A percentile compares a stretch with the other conserved stretches of the same genome.
phyloP scores from a whole-genome alignment of 805 yeast species.

The Torulaspora quercuum region DNA sequence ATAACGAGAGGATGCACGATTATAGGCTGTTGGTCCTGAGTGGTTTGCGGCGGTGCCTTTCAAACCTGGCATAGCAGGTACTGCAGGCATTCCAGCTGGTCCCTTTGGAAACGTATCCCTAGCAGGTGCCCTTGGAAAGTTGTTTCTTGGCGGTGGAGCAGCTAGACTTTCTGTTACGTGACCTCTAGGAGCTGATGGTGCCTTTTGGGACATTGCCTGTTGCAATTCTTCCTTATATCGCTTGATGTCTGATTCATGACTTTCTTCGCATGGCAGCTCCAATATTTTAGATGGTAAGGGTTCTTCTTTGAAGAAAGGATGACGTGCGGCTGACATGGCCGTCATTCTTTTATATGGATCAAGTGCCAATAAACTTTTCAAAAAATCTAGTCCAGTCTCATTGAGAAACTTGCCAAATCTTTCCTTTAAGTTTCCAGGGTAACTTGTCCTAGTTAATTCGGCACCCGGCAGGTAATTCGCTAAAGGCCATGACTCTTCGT shows the following conservation, averaged over 20 bases:
- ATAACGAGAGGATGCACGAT: conserved; percentile 11
- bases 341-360: conserved; percentile 74
- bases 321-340: conserved; percentile 72
- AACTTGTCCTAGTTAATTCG: conserved; percentile 38
- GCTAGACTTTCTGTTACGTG: conserved; percentile 24
- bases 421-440: conserved; percentile 44
- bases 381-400: conserved; percentile 48
- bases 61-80: conserved; percentile 13
- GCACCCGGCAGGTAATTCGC: conserved; percentile 53
- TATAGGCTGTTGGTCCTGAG: conserved; percentile 4
- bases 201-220: conserved; percentile 34
- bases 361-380: conserved; percentile 59
- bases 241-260: conserved; percentile 83
- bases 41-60: conserved; percentile 2
- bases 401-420: conserved; percentile 44
- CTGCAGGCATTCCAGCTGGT: conserved; percentile 17
- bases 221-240: conserved; percentile 46
- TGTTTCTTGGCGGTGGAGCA: background rate
- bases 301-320: conserved; percentile 60
- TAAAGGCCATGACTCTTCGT: conserved; percentile 56
- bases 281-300: conserved; percentile 65
- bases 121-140: conserved; percentile 14
- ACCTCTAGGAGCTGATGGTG: conserved; percentile 36
- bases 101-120: conserved; percentile 14
- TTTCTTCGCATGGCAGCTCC: conserved; percentile 68